Percentiles rank a stretch among this genome's conserved stretches.
Evolutionary conservation across 2,329 filamentous ascomycete species (phyloP).

Genomic region (Aspergillus phoenicis): DNA sequence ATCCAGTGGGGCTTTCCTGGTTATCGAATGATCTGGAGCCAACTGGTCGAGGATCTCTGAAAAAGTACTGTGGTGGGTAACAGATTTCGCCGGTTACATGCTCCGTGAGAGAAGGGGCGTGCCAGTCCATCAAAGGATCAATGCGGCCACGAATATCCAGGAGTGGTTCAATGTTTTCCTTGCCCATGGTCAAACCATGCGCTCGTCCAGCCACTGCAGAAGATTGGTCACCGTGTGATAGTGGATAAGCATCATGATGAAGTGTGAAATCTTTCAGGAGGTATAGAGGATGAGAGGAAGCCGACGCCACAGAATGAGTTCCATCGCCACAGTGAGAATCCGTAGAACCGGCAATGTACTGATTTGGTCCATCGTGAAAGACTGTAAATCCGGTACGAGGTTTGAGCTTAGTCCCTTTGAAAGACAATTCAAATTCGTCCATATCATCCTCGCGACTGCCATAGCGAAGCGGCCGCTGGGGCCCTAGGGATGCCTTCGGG

Average conservation of each 20-base stretch:
- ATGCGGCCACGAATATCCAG: conserved; percentile 29
- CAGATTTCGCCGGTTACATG: conserved; percentile 20
- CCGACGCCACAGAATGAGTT: conserved; percentile 16
- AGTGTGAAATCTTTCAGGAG: conserved; percentile 19
- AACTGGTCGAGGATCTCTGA: conserved; percentile 23
- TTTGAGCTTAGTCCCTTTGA: conserved; percentile 33
- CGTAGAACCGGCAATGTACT: conserved; percentile 12
- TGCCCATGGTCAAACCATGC: conserved; percentile 23
- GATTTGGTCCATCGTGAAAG: conserved; percentile 38
- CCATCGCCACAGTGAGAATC: conserved; percentile 14
- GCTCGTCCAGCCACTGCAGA: conserved; percentile 15
- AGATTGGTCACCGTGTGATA: conserved; percentile 17
- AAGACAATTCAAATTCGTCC: conserved; percentile 38
- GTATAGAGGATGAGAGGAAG: conserved; percentile 27
- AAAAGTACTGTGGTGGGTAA: conserved; percentile 31
- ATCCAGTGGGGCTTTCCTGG: conserved; percentile 30
- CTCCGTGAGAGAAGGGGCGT: conserved; percentile 28
- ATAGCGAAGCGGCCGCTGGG: conserved; percentile 21
- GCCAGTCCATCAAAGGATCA: conserved; percentile 29
- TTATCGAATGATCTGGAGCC: conserved; percentile 29
- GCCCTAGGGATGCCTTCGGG: conserved; percentile 23
- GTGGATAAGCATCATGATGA: conserved; percentile 17
- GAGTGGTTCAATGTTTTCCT: conserved; percentile 45
- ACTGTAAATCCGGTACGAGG: conserved; percentile 37
- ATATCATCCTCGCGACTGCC: conserved; percentile 30